Evolutionary conservation across 371 early-diverging fungal genomes (phyloP).

Genomic region (Mortierella sp.): DNA sequence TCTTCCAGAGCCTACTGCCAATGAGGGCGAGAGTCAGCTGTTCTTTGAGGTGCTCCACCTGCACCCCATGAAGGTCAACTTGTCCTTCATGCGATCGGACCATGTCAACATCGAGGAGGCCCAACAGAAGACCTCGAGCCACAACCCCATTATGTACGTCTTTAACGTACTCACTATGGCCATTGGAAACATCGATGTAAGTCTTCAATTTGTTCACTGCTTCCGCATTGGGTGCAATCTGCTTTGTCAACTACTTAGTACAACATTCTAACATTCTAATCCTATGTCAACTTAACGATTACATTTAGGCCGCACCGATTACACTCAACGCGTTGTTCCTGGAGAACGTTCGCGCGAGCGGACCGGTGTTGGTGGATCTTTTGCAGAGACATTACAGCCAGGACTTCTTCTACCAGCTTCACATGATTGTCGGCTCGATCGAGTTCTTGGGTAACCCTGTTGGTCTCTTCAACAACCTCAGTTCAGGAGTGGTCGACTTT

Average conservation of each 20-base stretch:
- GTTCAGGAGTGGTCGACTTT: slow-evolving; percentile 95
- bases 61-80: slow-evolving; percentile 94
- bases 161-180: slow-evolving; percentile 96
- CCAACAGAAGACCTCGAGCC: slow-evolving; percentile 57
- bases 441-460: slow-evolving; percentile 99
- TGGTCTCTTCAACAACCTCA: slow-evolving; percentile 94
- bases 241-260: too few species aligned
- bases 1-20: slow-evolving; percentile 79
- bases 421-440: slow-evolving; percentile 96
- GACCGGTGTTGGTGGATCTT: slow-evolving; percentile 82
- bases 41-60: slow-evolving; percentile 96
- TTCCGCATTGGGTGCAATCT: neutral
- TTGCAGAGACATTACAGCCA: slow-evolving; percentile 91
- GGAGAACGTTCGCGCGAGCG: slow-evolving; percentile 88
- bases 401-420: slow-evolving; percentile 92
- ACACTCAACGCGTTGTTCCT: slow-evolving; percentile 92
- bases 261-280: too few species aligned
- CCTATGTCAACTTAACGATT: neutral
- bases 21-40: slow-evolving; percentile 77
- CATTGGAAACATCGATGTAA: slow-evolving; percentile 94
- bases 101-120: slow-evolving; percentile 73
- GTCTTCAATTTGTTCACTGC: slow-evolving; percentile 26
- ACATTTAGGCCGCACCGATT: slow-evolving; percentile 85
- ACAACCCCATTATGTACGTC: slow-evolving; percentile 68
- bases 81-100: slow-evolving; percentile 94